Conservation (phyloP, 345 rosid genomes). For the Lumnitzera racemosa region DNA sequence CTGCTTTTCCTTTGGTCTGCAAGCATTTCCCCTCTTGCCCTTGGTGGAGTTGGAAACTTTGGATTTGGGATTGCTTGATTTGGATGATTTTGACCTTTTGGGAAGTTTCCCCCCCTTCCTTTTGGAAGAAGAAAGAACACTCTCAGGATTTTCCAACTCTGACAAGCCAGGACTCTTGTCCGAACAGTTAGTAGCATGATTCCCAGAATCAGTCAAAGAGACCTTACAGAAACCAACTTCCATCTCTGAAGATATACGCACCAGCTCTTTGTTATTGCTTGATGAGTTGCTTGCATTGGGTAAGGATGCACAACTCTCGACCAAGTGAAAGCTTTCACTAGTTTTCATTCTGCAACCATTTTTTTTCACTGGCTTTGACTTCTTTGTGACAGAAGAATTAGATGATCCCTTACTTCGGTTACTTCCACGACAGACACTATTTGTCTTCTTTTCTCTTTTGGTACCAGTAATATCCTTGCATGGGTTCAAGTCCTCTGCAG, state of each 20-base stretch:
- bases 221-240: constrained; percentile 21
- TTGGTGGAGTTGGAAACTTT: constrained; percentile 31
- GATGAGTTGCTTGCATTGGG: constrained; percentile 18
- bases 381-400: constrained; percentile 15
- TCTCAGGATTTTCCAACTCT: constrained; percentile 18
- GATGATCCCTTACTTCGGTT: constrained; percentile 23
- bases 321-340: constrained; percentile 12
- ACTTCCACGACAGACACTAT: constrained; percentile 20
- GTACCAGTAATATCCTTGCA: constrained; percentile 18
- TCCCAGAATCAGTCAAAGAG: constrained; percentile 12
- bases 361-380: constrained; percentile 34
- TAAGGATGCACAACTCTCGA: constrained; percentile 19
- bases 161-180: constrained; percentile 12
- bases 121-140: constrained; percentile 26
- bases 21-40: constrained; percentile 32
- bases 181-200: constrained; percentile 6
- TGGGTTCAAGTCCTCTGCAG: constrained; percentile 22
- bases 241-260: constrained; percentile 17
- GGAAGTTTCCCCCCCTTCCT: constrained; percentile 19
- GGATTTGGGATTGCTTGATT: constrained; percentile 37
- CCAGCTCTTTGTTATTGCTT: constrained; percentile 17
- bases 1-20: constrained; percentile 23
- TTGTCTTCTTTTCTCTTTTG: constrained; percentile 49
- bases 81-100: constrained; percentile 36
- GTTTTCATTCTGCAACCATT: constrained; percentile 19